A percentile compares a stretch with the other conserved stretches of the same genome.
Evolutionary conservation across 176 grass and related monocot genomes (phyloP).

Genomic region (Bolboschoenus planiculmis): DNA sequence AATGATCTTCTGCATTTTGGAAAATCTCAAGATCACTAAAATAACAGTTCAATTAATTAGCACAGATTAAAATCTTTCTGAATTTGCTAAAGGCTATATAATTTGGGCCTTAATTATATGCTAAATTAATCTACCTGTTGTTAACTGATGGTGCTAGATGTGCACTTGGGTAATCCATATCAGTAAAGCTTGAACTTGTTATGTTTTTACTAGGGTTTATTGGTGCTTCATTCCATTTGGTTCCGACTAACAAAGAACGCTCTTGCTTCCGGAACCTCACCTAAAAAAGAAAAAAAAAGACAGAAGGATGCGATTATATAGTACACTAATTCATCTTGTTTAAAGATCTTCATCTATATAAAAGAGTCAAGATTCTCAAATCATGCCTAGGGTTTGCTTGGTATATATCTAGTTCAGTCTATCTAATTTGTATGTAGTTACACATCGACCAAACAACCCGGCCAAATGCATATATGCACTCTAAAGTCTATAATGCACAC

Average conservation of each 20-base stretch:
- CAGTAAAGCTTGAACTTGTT: neutral
- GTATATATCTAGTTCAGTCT: neutral
- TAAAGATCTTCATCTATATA: neutral
- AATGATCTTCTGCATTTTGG: neutral
- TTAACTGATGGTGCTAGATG: slow-evolving; percentile 19
- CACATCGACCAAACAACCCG: neutral
- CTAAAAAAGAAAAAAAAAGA: too few species aligned
- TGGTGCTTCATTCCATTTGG: slow-evolving; percentile 15
- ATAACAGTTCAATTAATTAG: neutral
- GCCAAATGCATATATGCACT: neutral
- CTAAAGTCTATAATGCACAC: neutral
- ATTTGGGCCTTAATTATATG: neutral
- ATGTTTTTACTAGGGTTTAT: slow-evolving; percentile 15
- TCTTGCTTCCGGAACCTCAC: neutral
- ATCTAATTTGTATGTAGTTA: neutral
- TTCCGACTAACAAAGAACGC: neutral
- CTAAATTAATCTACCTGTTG: slow-evolving; percentile 14
- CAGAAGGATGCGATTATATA: neutral
- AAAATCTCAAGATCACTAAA: neutral
- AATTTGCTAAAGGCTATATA: neutral
- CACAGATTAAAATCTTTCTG: neutral
- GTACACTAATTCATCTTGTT: neutral
- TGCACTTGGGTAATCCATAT: slow-evolving; percentile 26
- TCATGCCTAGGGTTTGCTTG: neutral
- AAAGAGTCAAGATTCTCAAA: neutral